A percentile compares a stretch with the other conserved stretches of the same genome.
Conservation (phyloP, 345 rosid genomes). For the Sisymbrium irio region DNA sequence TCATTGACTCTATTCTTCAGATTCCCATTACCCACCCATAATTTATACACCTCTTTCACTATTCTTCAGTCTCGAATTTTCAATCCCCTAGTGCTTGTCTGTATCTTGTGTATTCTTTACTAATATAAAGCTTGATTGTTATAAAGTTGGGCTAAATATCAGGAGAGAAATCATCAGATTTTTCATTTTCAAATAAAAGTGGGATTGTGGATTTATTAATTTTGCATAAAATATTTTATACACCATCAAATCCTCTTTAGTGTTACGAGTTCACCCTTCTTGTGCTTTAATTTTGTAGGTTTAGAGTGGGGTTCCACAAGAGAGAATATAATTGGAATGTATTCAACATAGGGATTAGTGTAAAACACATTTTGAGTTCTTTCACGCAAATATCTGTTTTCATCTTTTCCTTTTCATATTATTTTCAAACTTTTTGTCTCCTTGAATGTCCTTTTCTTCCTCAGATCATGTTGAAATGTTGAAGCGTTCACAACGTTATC, state of each 20-base stretch:
- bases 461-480: conserved; percentile 10
- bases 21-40: conserved; percentile 19
- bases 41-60: conserved; percentile 23
- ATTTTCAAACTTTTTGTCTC: conserved; percentile 32
- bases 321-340: conserved; percentile 12
- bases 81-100: conserved; percentile 21
- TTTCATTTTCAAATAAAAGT: conserved; percentile 4
- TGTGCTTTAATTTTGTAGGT: conserved; percentile 8
- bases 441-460: conserved; percentile 35
- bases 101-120: conserved; percentile 15
- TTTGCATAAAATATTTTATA: background rate
- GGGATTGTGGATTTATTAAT: conserved; percentile 10
- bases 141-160: conserved; percentile 19
- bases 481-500: conserved; percentile 17
- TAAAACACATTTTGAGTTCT: conserved; percentile 23
- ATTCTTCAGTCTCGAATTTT: background rate
- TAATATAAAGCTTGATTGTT: background rate
- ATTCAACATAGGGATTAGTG: conserved; percentile 38
- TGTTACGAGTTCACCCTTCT: background rate
- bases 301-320: conserved; percentile 23
- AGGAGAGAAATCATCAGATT: conserved; percentile 4
- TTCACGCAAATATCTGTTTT: conserved; percentile 7
- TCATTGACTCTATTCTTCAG: conserved; percentile 31
- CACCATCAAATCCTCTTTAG: background rate
- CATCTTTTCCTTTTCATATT: conserved; percentile 7